A percentile compares a stretch with the other conserved stretches of the same genome.
These are phyloP conservation scores for Phytophthora idaei DNA, from an alignment of 352 stramenopile genomes.

Conservation along the genomic window DNA sequence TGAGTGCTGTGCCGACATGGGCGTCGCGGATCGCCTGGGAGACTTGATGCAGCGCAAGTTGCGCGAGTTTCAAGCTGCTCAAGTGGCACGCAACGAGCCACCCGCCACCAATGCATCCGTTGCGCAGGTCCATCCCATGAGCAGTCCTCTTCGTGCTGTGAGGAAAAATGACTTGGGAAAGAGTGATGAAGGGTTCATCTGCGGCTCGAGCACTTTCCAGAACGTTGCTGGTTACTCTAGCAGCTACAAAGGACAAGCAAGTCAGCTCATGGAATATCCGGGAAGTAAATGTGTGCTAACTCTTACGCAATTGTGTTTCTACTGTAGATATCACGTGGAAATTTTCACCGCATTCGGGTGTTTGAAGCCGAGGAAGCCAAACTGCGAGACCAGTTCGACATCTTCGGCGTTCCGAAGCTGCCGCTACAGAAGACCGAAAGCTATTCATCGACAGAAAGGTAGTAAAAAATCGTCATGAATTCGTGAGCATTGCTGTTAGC, in stretches of 20 bases:
- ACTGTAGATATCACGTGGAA: constrained; percentile 37
- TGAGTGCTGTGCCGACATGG: constrained; percentile 61
- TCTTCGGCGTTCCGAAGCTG: constrained; percentile 66
- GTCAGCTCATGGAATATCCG: background rate
- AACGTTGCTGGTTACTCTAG: constrained; percentile 60
- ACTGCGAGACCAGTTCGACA: constrained; percentile 56
- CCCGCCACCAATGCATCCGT: background rate
- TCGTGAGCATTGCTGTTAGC: background rate
- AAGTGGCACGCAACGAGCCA: constrained; percentile 43
- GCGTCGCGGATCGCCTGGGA: constrained; percentile 53
- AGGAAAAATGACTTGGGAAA: constrained; percentile 34
- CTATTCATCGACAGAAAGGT: constrained; percentile 24
- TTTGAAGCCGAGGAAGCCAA: constrained; percentile 66
- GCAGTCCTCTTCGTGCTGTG: constrained; percentile 22
- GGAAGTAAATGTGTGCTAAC: background rate
- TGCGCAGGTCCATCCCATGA: constrained; percentile 19
- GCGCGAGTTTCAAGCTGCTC: constrained; percentile 47
- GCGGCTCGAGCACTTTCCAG: constrained; percentile 59
- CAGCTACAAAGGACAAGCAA: constrained; percentile 66
- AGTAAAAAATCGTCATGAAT: background rate
- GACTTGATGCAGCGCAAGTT: constrained; percentile 75
- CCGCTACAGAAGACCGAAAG: constrained; percentile 28
- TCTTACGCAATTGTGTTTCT: constrained; percentile 1
- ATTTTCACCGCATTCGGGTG: constrained; percentile 59
- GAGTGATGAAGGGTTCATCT: constrained; percentile 62